Evolutionary conservation across 2,329 filamentous ascomycete species (phyloP), one percentile per base, ranked within the genome.

Genomic region (Pestalotiopsis sp.): DNA sequence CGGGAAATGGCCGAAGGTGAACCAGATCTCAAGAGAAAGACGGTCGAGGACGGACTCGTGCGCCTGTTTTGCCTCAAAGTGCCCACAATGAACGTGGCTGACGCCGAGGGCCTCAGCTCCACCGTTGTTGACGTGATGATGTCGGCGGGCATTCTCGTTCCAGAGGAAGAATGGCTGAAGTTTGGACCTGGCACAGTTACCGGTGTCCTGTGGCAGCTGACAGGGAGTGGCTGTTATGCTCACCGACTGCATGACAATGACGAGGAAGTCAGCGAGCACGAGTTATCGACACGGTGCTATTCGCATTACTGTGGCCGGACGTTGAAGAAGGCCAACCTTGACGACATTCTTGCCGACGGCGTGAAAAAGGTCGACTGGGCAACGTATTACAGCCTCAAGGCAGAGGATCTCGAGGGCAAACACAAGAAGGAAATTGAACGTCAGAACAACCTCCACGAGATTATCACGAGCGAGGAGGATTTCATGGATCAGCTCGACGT

Each of bases 91-190:
- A 98, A 99, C 75, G 95, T 96, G 57, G 95, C 95, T 5, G 97
- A 99, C 83, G 96, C 96, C 0, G 96, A 99, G 78, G 92, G 91
- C 1, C 85, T 99, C 65, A 93, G 93, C 70, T 88, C 89, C 69
- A 90, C 89, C 56, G 93, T 97, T 0, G 90, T 97, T 2, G 85
- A 90, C 67, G 88, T 91, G 61, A 96, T 99, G 93, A 88, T 95
- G 72, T 86, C 88, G 27, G 90, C 91, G 9, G 91, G 91, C 52
- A 93, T 94, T 12, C 83, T 99, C 39, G 84, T 97, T 4, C 91
- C 91, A 14, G 95, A 98, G 41, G 96, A 99, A 79, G 97, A 99
- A 82, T 99, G 97, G 96, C 92, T 99, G 72, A 98, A 97, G 77
- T 95, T 98, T 77, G 92, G 93, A 6, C 85, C 88, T 1, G 93